Percentiles rank a stretch among this genome's conserved stretches.
These are phyloP conservation scores for Cutaneotrichosporon arboriforme DNA, from an alignment of 1,284 basidiomycete species.

Conservation along the genomic window DNA sequence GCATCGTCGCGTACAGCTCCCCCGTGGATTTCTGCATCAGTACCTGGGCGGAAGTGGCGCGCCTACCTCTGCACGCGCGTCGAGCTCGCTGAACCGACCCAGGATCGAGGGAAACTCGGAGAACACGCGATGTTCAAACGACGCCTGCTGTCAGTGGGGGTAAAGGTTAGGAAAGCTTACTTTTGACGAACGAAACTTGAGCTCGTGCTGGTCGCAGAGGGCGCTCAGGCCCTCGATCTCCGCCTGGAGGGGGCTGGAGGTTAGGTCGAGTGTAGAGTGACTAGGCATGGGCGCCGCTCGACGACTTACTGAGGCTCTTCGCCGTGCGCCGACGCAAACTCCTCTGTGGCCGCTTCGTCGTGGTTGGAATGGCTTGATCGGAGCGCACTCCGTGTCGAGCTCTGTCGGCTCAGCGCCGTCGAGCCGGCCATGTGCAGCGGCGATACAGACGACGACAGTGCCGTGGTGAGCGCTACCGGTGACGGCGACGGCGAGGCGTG, in stretches of 20 bases:
- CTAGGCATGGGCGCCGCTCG: too few relatives aligned
- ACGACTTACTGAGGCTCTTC: neutral
- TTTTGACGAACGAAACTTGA: conserved; percentile 33
- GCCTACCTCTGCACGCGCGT: conserved; percentile 42
- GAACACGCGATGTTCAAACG: conserved; percentile 40
- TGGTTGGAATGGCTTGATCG: neutral
- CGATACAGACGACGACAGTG: neutral
- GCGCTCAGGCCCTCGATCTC: conserved; percentile 35
- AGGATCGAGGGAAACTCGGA: conserved; percentile 29
- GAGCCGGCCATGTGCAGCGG: neutral
- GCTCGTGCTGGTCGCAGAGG: conserved; percentile 37
- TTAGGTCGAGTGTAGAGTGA: too few relatives aligned
- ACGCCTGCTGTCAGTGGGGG: conserved; percentile 19
- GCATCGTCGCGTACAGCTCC: conserved; percentile 21
- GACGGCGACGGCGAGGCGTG: neutral
- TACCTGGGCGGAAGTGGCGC: neutral
- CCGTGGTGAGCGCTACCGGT: neutral
- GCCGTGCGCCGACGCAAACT: too few relatives aligned
- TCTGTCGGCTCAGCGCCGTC: neutral
- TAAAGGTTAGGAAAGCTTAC: conserved; percentile 16
- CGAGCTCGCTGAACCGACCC: conserved; percentile 23
- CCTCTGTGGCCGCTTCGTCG: neutral
- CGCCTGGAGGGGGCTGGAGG: conserved; percentile 26
- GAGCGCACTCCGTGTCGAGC: neutral
- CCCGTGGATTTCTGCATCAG: conserved; percentile 19